Percentiles rank a stretch among this genome's conserved stretches.
Evolutionary conservation across 2,329 filamentous ascomycete species (phyloP).

Genomic region (Colletotrichum endophyticum): DNA sequence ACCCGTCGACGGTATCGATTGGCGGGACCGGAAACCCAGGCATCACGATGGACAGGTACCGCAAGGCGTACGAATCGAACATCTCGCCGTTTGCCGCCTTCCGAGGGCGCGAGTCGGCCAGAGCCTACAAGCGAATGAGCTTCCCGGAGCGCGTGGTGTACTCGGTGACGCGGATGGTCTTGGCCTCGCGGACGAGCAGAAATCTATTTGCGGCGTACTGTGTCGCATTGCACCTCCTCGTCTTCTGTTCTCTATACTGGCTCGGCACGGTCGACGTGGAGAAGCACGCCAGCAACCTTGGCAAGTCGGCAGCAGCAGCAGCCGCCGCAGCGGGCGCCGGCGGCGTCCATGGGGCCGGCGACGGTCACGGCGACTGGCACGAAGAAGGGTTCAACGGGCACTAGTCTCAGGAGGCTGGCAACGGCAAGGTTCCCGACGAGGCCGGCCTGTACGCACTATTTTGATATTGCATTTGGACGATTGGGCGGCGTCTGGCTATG

Average conservation of each 20-base stretch:
- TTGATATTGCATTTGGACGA: background rate
- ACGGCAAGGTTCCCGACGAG: background rate
- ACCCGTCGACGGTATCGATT: conserved; percentile 72
- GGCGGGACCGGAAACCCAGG: conserved; percentile 62
- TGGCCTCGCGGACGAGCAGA: conserved; percentile 87
- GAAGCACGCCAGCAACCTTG: conserved; percentile 62
- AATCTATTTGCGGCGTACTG: conserved; percentile 96
- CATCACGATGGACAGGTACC: conserved; percentile 81
- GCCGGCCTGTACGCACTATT: background rate
- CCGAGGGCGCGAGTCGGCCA: conserved; percentile 86
- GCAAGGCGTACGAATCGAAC: conserved; percentile 91
- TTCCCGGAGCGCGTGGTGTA: conserved; percentile 90
- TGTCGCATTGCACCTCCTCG: conserved; percentile 82
- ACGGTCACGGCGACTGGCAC: conserved; percentile 63
- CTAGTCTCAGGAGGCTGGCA: conserved; percentile 20
- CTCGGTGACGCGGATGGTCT: conserved; percentile 86
- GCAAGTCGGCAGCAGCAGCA: conserved; percentile 46
- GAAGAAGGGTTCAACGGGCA: conserved; percentile 62
- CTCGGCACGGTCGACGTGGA: conserved; percentile 73
- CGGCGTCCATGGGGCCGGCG: conserved; percentile 28
- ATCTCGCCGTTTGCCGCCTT: conserved; percentile 97
- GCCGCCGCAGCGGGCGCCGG: conserved; percentile 46
- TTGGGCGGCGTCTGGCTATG: background rate
- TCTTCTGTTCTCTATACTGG: conserved; percentile 88
- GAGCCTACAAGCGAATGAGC: conserved; percentile 92